Evolutionary conservation across 2,329 filamentous ascomycete species (phyloP), one percentile per base, ranked within the genome.

Genomic region (Verticillium albo-atrum): DNA sequence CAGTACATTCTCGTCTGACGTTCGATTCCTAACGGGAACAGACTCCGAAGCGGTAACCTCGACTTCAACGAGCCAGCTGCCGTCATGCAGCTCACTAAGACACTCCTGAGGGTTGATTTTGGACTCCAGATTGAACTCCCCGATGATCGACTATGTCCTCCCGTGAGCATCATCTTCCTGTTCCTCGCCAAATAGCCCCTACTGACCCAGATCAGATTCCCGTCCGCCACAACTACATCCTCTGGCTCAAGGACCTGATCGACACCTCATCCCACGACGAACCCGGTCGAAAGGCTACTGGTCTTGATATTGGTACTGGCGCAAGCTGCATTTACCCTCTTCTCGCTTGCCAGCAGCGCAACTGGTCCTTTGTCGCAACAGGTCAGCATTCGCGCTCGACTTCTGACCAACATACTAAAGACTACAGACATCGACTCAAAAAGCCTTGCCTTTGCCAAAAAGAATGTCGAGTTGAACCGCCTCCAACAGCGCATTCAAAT

Each of bases 271-370:
- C 77, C 0, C 88, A 85, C 64, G 74, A 81, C 2, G 68, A 71
- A 3, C 69, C 71, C 2, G 70, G 69, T 1, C 76, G 83, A n/a
- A 75, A 80, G 50, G 78, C 92, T 2, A 71, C 82, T 0, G 93
- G 94, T 0, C 75, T 97, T 2, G 93, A 97, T 65, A 89, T 97
- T 62, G 95, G 95, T 47, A 96, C 92, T 1, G 95, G 95, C 2
- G 91, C 94, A 17, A 96, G 91, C 66, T 89, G 89, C 67, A 96
- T 99, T 66, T 99, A 98, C 70, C 89, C 93, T 2, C 82, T 98
- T 1, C 81, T 99, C 1, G 91, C 88, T 23, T 91, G 89, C 66
- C 73, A 79, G 0, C 84, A 89, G 61, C 82, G 90, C 1, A 80
- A 83, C 3, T 98, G 93, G 93, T 80, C 75, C 2, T 92, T 93